Evolutionary conservation across 1,284 basidiomycete genomes (phyloP).

Genomic region (Meira nashicola): DNA sequence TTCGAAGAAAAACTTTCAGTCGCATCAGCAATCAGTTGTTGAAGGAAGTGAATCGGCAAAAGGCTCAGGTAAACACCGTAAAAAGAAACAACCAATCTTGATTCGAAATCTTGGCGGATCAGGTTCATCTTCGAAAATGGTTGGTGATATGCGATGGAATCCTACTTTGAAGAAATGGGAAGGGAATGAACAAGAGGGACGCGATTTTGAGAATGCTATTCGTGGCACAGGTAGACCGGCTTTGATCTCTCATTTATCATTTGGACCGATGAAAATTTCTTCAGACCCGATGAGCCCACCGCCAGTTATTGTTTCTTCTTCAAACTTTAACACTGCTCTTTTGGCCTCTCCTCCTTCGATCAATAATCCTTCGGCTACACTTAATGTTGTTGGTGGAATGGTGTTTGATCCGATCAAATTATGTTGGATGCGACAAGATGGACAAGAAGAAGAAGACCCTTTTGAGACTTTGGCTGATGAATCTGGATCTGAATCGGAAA

Average conservation of each 20-base stretch:
- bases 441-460: conserved; percentile 66
- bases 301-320: conserved; percentile 17
- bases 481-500: conserved; percentile 14
- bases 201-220: conserved; percentile 79
- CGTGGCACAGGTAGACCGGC: conserved; percentile 84
- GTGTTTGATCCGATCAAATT: conserved; percentile 86
- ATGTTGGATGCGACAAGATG: conserved; percentile 78
- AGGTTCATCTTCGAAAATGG: conserved; percentile 20
- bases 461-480: conserved; percentile 33
- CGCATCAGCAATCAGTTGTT: conserved; percentile 23
- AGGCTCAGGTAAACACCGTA: neutral
- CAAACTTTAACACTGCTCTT: neutral
- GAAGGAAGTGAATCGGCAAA: conserved; percentile 7
- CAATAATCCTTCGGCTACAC: neutral
- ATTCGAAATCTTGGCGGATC: conserved; percentile 33
- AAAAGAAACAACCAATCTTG: conserved; percentile 12
- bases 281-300: conserved; percentile 20
- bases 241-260: conserved; percentile 61
- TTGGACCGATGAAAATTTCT: conserved; percentile 19
- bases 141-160: conserved; percentile 90
- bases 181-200: conserved; percentile 83
- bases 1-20: conserved; percentile 34
- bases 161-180: conserved; percentile 83
- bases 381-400: conserved; percentile 88
- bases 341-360: conserved; percentile 4